Conservation (phyloP, 768 basidiomycete genomes). For the Gymnopilus dilepis region DNA sequence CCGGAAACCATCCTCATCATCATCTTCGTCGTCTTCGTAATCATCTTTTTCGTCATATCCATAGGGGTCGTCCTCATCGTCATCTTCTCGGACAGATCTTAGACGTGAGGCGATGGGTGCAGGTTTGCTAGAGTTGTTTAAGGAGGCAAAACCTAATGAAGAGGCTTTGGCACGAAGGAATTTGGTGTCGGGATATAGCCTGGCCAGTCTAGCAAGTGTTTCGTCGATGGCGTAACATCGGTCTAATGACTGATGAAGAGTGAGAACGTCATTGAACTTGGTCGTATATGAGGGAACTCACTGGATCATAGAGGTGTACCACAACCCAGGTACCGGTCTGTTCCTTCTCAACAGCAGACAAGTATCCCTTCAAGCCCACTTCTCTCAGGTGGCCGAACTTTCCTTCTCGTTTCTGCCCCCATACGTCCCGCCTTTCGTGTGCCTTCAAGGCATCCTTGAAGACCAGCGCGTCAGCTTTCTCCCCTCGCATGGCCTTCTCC, state of each 20-base stretch:
- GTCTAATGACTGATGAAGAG: conserved; percentile 62
- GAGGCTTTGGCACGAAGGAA: conserved; percentile 84
- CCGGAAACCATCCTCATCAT: conserved; percentile 49
- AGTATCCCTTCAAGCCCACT: conserved; percentile 74
- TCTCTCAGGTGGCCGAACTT: conserved; percentile 82
- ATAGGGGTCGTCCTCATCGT: conserved; percentile 51
- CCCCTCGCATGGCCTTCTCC: conserved; percentile 51
- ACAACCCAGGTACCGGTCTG: conserved; percentile 76
- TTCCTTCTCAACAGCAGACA: conserved; percentile 77
- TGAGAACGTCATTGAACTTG: conserved; percentile 2
- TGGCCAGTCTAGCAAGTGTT: conserved; percentile 67
- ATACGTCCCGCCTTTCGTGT: conserved; percentile 44
- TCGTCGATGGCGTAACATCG: conserved; percentile 77
- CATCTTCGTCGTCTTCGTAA: conserved; percentile 47
- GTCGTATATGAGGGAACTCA: conserved; percentile 40
- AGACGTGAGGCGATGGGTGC: conserved; percentile 23
- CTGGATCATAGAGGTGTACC: conserved; percentile 85
- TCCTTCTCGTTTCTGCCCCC: conserved; percentile 56
- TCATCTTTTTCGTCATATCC: conserved; percentile 41
- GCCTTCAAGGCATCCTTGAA: conserved; percentile 46
- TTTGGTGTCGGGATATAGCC: conserved; percentile 72
- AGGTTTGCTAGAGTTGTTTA: conserved; percentile 24
- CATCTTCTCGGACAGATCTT: conserved; percentile 37
- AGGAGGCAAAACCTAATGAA: conserved; percentile 69
- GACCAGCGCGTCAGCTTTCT: conserved; percentile 52